Percentiles rank a stretch among this genome's conserved stretches.
Conservation (phyloP, 2,329 filamentous ascomycete genomes). For the Nigrograna mackinnonii region DNA sequence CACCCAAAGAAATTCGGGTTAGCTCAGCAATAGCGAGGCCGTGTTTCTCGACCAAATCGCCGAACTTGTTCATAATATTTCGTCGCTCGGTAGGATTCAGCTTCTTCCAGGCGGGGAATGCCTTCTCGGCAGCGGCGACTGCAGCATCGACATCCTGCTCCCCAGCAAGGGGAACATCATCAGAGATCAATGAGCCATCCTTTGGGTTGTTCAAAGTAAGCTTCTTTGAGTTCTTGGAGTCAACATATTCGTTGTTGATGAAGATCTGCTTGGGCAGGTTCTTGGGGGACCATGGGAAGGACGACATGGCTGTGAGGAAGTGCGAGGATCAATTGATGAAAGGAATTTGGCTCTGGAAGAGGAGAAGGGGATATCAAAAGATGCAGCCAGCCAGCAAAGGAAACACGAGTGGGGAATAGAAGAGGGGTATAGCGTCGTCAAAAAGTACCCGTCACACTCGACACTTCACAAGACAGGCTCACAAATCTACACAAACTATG, state of each 20-base stretch:
- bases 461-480: no score
- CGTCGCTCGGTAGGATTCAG: constrained; percentile 24
- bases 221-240: constrained; percentile 46
- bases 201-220: constrained; percentile 55
- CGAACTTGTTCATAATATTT: constrained; percentile 36
- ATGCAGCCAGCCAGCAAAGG: not conserved
- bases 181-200: constrained; percentile 53
- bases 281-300: constrained; percentile 35
- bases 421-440: constrained; percentile 16
- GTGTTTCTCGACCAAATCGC: constrained; percentile 32
- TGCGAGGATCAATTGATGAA: not conserved
- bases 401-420: constrained; percentile 10
- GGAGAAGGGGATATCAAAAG: not conserved
- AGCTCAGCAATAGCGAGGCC: constrained; percentile 26
- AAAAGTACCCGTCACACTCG: no score
- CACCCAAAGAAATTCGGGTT: constrained; percentile 52
- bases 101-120: constrained; percentile 49
- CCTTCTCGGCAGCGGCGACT: constrained; percentile 53
- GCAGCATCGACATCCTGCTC: constrained; percentile 50
- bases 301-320: constrained; percentile 18
- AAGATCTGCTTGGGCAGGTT: constrained; percentile 45
- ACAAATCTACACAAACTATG: no score
- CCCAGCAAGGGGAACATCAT: constrained; percentile 52
- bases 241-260: constrained; percentile 43
- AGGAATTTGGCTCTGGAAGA: not conserved